Conservation (phyloP, 768 basidiomycete species). For the Daedalea quercina region DNA sequence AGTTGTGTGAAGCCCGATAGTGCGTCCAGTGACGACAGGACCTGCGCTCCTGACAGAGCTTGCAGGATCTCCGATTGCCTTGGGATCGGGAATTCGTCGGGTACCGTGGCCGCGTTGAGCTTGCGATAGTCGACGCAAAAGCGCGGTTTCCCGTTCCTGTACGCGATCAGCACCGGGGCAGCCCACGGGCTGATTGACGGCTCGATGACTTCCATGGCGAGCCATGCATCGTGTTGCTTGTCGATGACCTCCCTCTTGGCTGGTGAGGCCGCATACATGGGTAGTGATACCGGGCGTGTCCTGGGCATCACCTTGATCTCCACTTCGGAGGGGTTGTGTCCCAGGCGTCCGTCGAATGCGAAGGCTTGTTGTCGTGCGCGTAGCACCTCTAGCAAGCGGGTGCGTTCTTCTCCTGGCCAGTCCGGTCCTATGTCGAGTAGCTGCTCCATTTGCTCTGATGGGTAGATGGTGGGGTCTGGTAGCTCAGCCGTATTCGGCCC, state of each 20-base stretch:
- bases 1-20: slow-evolving; percentile 36
- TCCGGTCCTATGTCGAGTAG: neutral
- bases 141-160: slow-evolving; percentile 30
- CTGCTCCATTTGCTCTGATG: neutral
- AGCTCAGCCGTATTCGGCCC: neutral
- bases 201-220: slow-evolving; percentile 31
- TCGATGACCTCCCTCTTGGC: slow-evolving; percentile 1
- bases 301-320: neutral
- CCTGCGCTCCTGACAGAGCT: slow-evolving; percentile 15
- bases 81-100: slow-evolving; percentile 16
- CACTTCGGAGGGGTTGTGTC: neutral
- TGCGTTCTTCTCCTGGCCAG: neutral
- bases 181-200: slow-evolving; percentile 33
- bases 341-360: neutral
- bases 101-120: slow-evolving; percentile 20
- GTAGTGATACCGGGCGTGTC: neutral
- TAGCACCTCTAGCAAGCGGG: neutral
- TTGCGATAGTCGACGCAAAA: slow-evolving; percentile 30
- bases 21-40: slow-evolving; percentile 29
- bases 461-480: neutral
- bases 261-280: neutral
- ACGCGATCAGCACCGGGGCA: slow-evolving; percentile 27
- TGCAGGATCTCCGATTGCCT: slow-evolving; percentile 14
- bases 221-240: neutral
- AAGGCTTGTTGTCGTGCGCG: neutral